phyloP scores from a whole-genome alignment of 495 filamentous ascomycete species.

The Talaromyces liani region DNA sequence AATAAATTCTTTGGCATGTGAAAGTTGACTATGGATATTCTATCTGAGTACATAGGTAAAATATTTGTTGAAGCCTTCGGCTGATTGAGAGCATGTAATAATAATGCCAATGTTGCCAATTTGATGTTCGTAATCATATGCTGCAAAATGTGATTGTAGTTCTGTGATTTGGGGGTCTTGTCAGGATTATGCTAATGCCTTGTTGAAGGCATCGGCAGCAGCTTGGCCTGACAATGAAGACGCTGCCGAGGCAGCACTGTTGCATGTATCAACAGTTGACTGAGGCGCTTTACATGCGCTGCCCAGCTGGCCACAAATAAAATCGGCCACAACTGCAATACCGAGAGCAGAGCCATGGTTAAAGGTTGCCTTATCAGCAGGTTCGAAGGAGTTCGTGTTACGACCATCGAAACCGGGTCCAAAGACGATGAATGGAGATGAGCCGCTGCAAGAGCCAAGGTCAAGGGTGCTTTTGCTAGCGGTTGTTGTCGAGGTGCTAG shows the following conservation, averaged over 20 bases:
- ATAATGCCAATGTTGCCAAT: not conserved
- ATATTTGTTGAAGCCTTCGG: not conserved
- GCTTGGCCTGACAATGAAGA: constrained; percentile 30
- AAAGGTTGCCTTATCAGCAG: constrained; percentile 41
- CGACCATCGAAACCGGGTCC: constrained; percentile 43
- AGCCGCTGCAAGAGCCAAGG: constrained; percentile 40
- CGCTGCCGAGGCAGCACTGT: constrained; percentile 36
- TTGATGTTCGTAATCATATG: not conserved
- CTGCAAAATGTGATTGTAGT: not conserved
- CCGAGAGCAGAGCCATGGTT: constrained; percentile 51
- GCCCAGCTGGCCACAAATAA: constrained; percentile 45
- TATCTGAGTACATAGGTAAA: not conserved
- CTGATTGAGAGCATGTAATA: not conserved
- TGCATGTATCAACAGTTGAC: constrained; percentile 35
- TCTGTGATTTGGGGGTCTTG: not conserved
- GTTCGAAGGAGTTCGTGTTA: constrained; percentile 42
- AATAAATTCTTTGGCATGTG: not conserved
- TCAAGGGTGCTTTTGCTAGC: constrained; percentile 21
- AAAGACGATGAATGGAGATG: constrained; percentile 46
- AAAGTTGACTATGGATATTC: not conserved
- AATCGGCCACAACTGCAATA: constrained; percentile 45
- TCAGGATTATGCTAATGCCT: constrained; percentile 10
- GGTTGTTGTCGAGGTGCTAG: constrained; percentile 19
- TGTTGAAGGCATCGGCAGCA: constrained; percentile 51
- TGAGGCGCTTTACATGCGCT: constrained; percentile 40